Percentiles rank a stretch among this genome's conserved stretches.
phyloP scores from a whole-genome alignment of 768 basidiomycete species.

The Leccinum arenicola region DNA sequence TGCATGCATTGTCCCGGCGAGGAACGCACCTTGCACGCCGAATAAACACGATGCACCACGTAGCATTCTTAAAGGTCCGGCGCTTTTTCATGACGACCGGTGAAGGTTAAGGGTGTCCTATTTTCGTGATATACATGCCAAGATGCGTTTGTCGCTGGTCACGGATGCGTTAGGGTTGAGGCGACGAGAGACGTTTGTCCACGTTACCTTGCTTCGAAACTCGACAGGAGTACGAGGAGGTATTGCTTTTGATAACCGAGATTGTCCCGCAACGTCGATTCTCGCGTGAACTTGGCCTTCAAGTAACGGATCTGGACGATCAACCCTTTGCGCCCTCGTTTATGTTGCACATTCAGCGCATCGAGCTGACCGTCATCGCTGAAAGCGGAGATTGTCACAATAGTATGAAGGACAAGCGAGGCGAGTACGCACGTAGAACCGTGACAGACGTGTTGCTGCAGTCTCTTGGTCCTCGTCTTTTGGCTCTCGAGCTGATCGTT shows the following conservation, averaged over 20 bases:
- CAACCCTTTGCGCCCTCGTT: constrained; percentile 85
- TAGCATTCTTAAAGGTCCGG: constrained; percentile 56
- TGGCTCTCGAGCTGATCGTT: constrained; percentile 61
- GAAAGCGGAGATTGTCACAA: constrained; percentile 1
- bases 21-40: constrained; percentile 56
- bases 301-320: constrained; percentile 90
- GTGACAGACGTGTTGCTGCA: constrained; percentile 50
- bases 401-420: neutral
- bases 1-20: neutral
- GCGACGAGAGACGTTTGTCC: neutral
- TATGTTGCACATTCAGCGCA: constrained; percentile 62
- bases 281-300: constrained; percentile 87
- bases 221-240: constrained; percentile 67
- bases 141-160: constrained; percentile 62
- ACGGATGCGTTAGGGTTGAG: constrained; percentile 2
- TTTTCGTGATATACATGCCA: constrained; percentile 67
- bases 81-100: constrained; percentile 38
- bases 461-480: constrained; percentile 38
- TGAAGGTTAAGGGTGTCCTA: constrained; percentile 59
- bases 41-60: constrained; percentile 60
- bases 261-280: constrained; percentile 73
- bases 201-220: constrained; percentile 65
- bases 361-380: constrained; percentile 53
- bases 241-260: constrained; percentile 88
- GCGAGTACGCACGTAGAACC: constrained; percentile 47